Evolutionary conservation across 1,139 yeast genomes (phyloP), one percentile per base, ranked within the genome.

Genomic region (Candida neerlandica): DNA sequence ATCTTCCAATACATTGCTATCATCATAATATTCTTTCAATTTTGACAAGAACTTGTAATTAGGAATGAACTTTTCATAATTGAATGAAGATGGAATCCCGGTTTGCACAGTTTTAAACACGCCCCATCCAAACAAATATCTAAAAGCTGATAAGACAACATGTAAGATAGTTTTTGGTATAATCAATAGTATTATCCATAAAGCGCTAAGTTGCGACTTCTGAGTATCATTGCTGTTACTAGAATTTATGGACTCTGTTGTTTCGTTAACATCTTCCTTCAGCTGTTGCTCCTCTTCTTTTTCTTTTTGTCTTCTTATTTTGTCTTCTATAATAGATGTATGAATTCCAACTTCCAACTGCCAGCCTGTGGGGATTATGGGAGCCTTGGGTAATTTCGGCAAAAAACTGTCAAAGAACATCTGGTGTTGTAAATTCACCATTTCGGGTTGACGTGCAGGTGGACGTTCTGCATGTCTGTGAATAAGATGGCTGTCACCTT

Each of bases 261-360:
- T 27, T 41, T 50, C 52, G 29, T 50, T 43, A 16, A 21, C 27
- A 26, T 45, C 51, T 15, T 43, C 43, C 41, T 45, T 43, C 19
- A n/a, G 11, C 9, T 14, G 12, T 18, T 46, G 47, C 30, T 29
- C 49, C 33, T 33, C 15, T 27, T 46, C 44, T 29, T 40, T 18
- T 23, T 50, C 50, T 23, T 39, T 33, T 23, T 50, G 50, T 23
- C 42, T 32, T 38, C 39, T 41, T 30, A 53, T 50, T 27, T 53
- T 43, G 21, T 55, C 53, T 23, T 65, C 67, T 43, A 57, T 56
- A n/a, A 66, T 52, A 1, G 75, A 69, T 3, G 66, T 70, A 49
- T 78, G 70, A 3, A 82, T 80, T 7, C 84, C 80, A 26, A 76
- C 60, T 53, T 70, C 75, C 54, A 75, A 57, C 55, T 73, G 73